Percentiles rank a stretch among this genome's conserved stretches.
These are phyloP conservation scores for Termitomyces sp. DNA, from an alignment of 768 basidiomycete species.

Conservation along the genomic window DNA sequence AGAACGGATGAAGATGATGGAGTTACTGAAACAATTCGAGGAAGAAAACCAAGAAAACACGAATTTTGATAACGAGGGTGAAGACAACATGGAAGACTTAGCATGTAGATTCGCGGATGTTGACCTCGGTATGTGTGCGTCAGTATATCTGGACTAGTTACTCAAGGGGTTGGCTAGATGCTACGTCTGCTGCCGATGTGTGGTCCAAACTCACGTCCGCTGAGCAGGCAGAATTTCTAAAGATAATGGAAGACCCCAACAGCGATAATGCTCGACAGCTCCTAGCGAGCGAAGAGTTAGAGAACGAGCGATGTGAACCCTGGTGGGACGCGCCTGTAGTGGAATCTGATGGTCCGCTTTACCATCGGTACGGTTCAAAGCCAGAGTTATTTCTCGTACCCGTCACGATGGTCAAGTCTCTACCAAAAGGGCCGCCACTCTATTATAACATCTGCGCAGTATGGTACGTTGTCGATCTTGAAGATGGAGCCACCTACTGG, in stretches of 20 bases:
- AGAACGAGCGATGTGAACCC: slow-evolving; percentile 43
- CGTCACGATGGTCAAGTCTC: slow-evolving; percentile 32
- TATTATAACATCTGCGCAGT: slow-evolving; percentile 67
- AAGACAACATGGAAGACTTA: slow-evolving; percentile 35
- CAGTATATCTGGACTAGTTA: background rate
- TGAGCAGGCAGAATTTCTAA: slow-evolving; percentile 57
- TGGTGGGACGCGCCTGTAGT: slow-evolving; percentile 61
- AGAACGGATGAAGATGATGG: slow-evolving; percentile 63
- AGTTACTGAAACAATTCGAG: slow-evolving; percentile 67
- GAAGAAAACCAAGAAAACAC: slow-evolving; percentile 40
- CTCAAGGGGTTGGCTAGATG: slow-evolving; percentile 32
- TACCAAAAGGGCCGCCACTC: slow-evolving; percentile 35
- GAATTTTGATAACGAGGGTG: slow-evolving; percentile 30
- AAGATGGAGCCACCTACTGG: background rate
- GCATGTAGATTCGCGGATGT: slow-evolving; percentile 46
- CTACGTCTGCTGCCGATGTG: slow-evolving; percentile 47
- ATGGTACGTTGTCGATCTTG: slow-evolving; percentile 39
- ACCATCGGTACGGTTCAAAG: slow-evolving; percentile 24
- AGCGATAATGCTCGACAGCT: slow-evolving; percentile 56
- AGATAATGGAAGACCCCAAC: slow-evolving; percentile 53
- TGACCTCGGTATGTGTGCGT: slow-evolving; percentile 49
- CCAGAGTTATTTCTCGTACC: slow-evolving; percentile 46
- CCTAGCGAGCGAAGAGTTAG: slow-evolving; percentile 50
- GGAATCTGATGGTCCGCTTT: slow-evolving; percentile 6
- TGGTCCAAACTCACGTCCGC: slow-evolving; percentile 57